phyloP scores from a whole-genome alignment of 306 rosid genomes.

The Lathyrus sativus region DNA sequence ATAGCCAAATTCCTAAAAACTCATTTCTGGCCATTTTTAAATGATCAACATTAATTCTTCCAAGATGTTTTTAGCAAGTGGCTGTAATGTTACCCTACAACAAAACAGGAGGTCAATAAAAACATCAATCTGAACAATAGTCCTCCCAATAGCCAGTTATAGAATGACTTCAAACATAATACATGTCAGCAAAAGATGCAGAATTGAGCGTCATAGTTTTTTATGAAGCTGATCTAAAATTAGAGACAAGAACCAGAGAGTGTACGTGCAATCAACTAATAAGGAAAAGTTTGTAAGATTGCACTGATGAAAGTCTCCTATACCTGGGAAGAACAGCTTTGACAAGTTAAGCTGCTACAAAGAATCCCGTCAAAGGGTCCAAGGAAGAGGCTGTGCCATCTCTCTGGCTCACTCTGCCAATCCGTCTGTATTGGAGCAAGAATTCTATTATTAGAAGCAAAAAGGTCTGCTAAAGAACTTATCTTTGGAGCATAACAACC shows the following conservation, averaged over 20 bases:
- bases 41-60: constrained; percentile 6
- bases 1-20: constrained; percentile 16
- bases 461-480: constrained; percentile 65
- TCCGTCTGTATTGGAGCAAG: constrained; percentile 55
- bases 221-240: constrained; percentile 9
- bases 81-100: constrained; percentile 20
- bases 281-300: neutral
- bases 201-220: constrained; percentile 2
- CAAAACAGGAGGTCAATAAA: constrained; percentile 26
- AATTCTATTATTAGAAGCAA: constrained; percentile 64
- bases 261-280: neutral
- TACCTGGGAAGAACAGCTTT: constrained; percentile 88
- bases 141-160: constrained; percentile 24
- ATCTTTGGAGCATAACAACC: constrained; percentile 61
- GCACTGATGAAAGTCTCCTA: constrained; percentile 30
- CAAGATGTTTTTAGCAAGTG: constrained; percentile 11
- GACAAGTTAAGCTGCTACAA: constrained; percentile 82
- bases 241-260: constrained; percentile 15
- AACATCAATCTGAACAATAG: constrained; percentile 13
- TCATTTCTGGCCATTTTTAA: constrained; percentile 11
- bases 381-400: constrained; percentile 72
- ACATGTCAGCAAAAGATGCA: constrained; percentile 21
- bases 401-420: constrained; percentile 58
- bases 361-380: constrained; percentile 96
- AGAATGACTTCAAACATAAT: constrained; percentile 26